Evolutionary conservation across 345 rosid genomes (phyloP).

Genomic region (Abelmoschus esculentus): DNA sequence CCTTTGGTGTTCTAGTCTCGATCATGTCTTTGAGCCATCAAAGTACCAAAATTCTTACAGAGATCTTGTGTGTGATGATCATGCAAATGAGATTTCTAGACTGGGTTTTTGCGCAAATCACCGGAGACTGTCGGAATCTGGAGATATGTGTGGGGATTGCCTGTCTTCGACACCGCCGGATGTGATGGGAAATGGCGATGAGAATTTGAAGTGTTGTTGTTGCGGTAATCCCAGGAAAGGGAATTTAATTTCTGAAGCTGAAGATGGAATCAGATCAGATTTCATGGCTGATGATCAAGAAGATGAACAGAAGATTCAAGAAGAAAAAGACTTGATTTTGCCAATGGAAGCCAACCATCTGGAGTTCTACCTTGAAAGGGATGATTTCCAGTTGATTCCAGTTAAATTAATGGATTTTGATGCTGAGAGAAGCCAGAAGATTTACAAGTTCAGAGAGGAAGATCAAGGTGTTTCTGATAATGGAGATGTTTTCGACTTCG

Average conservation of each 20-base stretch:
- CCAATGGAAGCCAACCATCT: constrained; percentile 37
- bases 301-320: constrained; percentile 17
- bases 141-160: constrained; percentile 43
- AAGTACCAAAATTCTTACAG: constrained; percentile 32
- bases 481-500: constrained; percentile 74
- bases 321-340: constrained; percentile 15
- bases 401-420: constrained; percentile 32
- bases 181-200: constrained; percentile 21
- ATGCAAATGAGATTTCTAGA: constrained; percentile 54
- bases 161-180: constrained; percentile 29
- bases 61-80: constrained; percentile 75
- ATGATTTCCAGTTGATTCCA: constrained; percentile 78
- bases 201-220: constrained; percentile 40
- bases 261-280: constrained; percentile 25
- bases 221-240: constrained; percentile 36
- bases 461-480: constrained; percentile 33
- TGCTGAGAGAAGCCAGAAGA: constrained; percentile 4
- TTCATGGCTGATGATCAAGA: constrained; percentile 21
- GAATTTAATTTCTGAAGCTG: constrained; percentile 24
- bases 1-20: constrained; percentile 74
- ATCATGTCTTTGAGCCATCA: constrained; percentile 53
- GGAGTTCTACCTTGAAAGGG: constrained; percentile 70
- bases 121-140: constrained; percentile 44
- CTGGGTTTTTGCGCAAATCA: constrained; percentile 36
- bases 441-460: constrained; percentile 33